Conservation (phyloP, 2,329 filamentous ascomycete genomes). For the Aspergillus floridensis region DNA sequence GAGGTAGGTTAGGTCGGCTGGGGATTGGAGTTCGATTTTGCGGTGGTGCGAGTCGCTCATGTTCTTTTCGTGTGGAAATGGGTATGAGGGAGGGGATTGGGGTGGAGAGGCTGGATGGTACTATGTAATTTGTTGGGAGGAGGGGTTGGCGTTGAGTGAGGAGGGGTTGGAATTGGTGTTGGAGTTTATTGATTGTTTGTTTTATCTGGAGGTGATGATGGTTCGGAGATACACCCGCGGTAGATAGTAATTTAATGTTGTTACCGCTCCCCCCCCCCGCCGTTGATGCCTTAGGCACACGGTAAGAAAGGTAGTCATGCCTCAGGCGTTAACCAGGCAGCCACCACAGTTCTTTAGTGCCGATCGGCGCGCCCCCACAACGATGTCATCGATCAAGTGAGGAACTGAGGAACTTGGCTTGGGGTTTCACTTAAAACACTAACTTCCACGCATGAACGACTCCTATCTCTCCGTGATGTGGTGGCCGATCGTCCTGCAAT, state of each 20-base stretch:
- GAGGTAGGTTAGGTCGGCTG: conserved; percentile 50
- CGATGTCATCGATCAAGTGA: conserved; percentile 22
- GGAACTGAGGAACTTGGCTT: background rate
- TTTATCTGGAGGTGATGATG: background rate
- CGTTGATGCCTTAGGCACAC: conserved; percentile 14
- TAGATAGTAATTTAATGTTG: background rate
- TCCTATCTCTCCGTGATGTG: background rate
- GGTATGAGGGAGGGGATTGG: background rate
- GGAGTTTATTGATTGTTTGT: background rate
- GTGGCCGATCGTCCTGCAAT: conserved; percentile 2
- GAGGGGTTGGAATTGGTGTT: too few species aligned
- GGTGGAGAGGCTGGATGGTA: background rate
- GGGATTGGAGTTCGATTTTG: conserved; percentile 52
- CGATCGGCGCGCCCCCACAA: conserved; percentile 14
- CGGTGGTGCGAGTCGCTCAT: conserved; percentile 41
- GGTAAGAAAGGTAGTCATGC: background rate
- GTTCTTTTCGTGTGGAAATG: background rate
- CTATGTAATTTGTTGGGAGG: too few species aligned
- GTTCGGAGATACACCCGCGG: background rate
- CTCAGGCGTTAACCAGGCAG: background rate
- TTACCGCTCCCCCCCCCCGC: too few species aligned
- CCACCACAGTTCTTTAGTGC: background rate
- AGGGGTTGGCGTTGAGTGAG: too few species aligned
- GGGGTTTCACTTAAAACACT: conserved; percentile 1
- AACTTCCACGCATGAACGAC: background rate